These are phyloP conservation scores for Scleroderma bovista DNA, from an alignment of 768 basidiomycete genomes.

Conservation along the genomic window DNA sequence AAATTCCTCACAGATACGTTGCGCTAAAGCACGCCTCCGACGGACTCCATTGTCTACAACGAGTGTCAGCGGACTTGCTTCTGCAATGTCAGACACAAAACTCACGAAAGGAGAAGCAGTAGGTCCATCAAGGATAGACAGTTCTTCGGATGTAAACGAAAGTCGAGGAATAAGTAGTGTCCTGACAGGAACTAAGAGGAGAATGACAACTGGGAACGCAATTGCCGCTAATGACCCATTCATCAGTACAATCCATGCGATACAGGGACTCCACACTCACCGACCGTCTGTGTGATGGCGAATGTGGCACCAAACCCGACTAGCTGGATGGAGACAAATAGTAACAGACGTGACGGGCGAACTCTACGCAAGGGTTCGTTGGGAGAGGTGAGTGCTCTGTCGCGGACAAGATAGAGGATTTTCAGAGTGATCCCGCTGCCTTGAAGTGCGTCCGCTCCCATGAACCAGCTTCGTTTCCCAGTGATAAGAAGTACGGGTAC, in stretches of 20 bases:
- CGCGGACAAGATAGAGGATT: slow-evolving; percentile 73
- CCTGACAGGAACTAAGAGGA: slow-evolving; percentile 75
- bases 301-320: slow-evolving; percentile 84
- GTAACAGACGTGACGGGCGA: slow-evolving; percentile 62
- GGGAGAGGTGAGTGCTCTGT: slow-evolving; percentile 53
- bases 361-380: slow-evolving; percentile 74
- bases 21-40: slow-evolving; percentile 32
- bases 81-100: slow-evolving; percentile 10
- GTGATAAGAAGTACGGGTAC: slow-evolving; percentile 3
- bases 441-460: slow-evolving; percentile 80
- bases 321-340: slow-evolving; percentile 74
- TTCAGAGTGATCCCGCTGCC: slow-evolving; percentile 81
- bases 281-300: slow-evolving; percentile 85
- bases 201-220: slow-evolving; percentile 86
- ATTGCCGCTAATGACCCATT: slow-evolving; percentile 58
- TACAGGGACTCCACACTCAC: slow-evolving; percentile 32
- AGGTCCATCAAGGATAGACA: slow-evolving; percentile 83
- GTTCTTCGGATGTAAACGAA: slow-evolving; percentile 71
- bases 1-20: no score
- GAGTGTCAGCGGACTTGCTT: not conserved
- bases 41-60: slow-evolving; percentile 39
- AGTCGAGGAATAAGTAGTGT: slow-evolving; percentile 65
- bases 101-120: slow-evolving; percentile 84
- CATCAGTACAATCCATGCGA: not conserved
- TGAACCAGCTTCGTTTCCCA: slow-evolving; percentile 63